A percentile compares a stretch with the other conserved stretches of the same genome.
Conservation (phyloP, 176 grass and related monocot genomes). For the Otatea glauca region DNA sequence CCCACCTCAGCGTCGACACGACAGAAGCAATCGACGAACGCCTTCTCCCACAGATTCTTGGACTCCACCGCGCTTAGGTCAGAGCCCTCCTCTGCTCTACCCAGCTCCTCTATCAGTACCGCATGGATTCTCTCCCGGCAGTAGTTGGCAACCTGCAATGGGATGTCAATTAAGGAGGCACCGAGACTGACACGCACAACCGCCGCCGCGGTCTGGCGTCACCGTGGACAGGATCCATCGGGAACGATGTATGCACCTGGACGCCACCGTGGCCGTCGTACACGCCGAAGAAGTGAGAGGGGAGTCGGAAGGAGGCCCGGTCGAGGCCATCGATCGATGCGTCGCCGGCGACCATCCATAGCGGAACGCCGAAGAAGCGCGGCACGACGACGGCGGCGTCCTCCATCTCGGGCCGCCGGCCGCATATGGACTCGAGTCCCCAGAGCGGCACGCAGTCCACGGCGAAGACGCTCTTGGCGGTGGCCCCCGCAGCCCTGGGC, state of each 20-base stretch:
- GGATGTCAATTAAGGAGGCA: not conserved
- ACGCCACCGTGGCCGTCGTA: conserved; percentile 84
- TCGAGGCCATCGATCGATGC: conserved; percentile 68
- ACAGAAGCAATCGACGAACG: conserved; percentile 67
- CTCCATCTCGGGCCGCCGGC: conserved; percentile 87
- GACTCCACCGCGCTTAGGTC: conserved; percentile 32
- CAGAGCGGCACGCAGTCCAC: conserved; percentile 71
- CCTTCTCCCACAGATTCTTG: conserved; percentile 68
- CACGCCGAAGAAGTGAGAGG: conserved; percentile 81
- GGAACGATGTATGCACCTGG: conserved; percentile 42
- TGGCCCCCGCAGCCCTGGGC: not conserved
- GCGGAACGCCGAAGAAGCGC: conserved; percentile 58
- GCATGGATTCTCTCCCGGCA: conserved; percentile 62
- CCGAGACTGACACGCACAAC: not conserved
- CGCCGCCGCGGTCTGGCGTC: not conserved
- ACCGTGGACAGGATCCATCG: not conserved
- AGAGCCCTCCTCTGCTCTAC: conserved; percentile 30
- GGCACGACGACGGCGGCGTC: conserved; percentile 58
- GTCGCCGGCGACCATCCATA: conserved; percentile 71
- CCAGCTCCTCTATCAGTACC: conserved; percentile 57
- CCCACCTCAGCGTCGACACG: conserved; percentile 69
- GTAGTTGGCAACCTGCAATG: conserved; percentile 65
- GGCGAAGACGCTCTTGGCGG: conserved; percentile 61
- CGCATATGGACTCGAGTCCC: conserved; percentile 67
- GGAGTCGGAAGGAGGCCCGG: conserved; percentile 61